Base-by-base conservation (phyloP, 345 rosid genomes). In the Adansonia digitata region DNA sequence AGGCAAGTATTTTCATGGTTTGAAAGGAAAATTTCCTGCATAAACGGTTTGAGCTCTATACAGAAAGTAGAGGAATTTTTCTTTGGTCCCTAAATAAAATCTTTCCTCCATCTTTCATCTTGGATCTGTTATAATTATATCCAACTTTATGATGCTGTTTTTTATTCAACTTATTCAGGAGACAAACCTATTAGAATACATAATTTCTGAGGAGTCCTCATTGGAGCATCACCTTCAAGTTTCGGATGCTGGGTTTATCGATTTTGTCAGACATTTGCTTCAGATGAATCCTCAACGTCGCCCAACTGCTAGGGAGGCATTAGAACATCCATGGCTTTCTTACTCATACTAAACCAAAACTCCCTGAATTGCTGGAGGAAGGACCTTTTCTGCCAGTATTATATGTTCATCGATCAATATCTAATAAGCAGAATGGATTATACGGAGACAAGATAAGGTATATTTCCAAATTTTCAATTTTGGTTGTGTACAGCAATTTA, bases 271-370 rank as follows among this genome's bases (percentile, higher is more conserved):
- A 81, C 80, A 46, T 77, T 79, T 96, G 85, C 97, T 96, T 4
- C 87, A 89, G 85, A 81, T 93, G 78, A 88, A 96, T 77, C 98
- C 98, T n/a, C 69, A 73, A 76, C 84, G 84, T 76, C 94, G 99
- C 26, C 98, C 87, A 3, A 88, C 94, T 14, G 97, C 99, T 6
- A 79, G 79, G 2, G 90, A 91, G 81, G 99, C 99, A 67, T 83
- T 93, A 20, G 73, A 86, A 45, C 97, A 96, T 61, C 97, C 97
- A n/a, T 93, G 97, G 99, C 92, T 96, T 69, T 85, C 86, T 4
- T 69, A 76, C 73, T 69, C 77, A 0, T 80, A 85, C 81, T 72
- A 72, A 65, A 73, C 34, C 64, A 3, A 14, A 60, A 22, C 40
- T 22, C 48, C 17, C 37, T 22, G 24, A 34, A 18, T 51, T 49